Percentiles rank a stretch among this genome's conserved stretches.
These are phyloP conservation scores for Mycena latifolia DNA, from an alignment of 768 basidiomycete genomes.

Conservation along the genomic window DNA sequence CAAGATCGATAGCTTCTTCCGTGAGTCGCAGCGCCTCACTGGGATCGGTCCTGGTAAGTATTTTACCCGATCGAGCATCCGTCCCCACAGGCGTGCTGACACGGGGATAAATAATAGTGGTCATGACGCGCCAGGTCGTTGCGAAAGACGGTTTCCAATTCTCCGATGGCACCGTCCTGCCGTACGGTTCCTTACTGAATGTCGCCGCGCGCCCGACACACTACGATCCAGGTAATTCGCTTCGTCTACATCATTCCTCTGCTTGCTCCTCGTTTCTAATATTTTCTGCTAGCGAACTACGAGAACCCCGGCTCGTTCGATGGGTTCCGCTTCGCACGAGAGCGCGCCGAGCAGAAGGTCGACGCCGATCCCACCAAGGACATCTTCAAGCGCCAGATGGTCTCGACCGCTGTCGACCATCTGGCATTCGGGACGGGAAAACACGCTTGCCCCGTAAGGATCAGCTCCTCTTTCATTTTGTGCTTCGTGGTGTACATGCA, in stretches of 20 bases:
- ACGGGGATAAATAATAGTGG: no score
- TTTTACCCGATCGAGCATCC: neutral
- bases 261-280: neutral
- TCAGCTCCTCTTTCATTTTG: no score
- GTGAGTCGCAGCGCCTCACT: constrained; percentile 52
- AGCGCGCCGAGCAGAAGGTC: constrained; percentile 41
- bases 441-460: constrained; percentile 34
- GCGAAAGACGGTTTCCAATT: constrained; percentile 46
- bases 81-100: no score
- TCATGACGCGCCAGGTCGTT: constrained; percentile 43
- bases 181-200: constrained; percentile 42
- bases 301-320: constrained; percentile 53
- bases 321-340: constrained; percentile 60
- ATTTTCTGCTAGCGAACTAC: constrained; percentile 42
- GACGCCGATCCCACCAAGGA: constrained; percentile 39
- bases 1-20: constrained; percentile 60
- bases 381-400: constrained; percentile 35
- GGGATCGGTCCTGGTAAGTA: constrained; percentile 36
- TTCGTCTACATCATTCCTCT: neutral
- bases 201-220: constrained; percentile 40
- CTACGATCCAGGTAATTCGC: constrained; percentile 30
- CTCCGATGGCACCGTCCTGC: constrained; percentile 49
- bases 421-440: constrained; percentile 33
- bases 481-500: no score
- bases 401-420: constrained; percentile 28